Evolutionary conservation across 2,329 filamentous ascomycete genomes (phyloP).

Genomic region (Fusarium burgessii): DNA sequence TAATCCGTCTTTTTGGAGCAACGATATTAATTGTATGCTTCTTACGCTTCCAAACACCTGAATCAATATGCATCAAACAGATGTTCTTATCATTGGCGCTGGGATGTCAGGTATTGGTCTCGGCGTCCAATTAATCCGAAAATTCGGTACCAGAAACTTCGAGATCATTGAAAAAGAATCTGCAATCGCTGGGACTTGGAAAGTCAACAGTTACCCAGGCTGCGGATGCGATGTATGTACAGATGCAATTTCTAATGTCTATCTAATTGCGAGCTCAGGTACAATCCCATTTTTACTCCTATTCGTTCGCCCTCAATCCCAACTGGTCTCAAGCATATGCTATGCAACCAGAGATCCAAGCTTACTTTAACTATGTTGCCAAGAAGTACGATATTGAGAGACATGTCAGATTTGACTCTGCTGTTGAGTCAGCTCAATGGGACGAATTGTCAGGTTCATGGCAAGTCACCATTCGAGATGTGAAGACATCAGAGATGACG

Average conservation of each 20-base stretch:
- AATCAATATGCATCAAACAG: constrained; percentile 7
- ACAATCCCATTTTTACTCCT: constrained; percentile 46
- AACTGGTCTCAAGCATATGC: constrained; percentile 45
- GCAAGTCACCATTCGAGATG: constrained; percentile 31
- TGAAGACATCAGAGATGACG: not conserved
- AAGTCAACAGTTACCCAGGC: constrained; percentile 45
- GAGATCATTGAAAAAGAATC: constrained; percentile 42
- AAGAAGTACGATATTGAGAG: constrained; percentile 35
- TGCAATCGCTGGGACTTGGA: constrained; percentile 45
- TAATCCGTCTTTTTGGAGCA: too few relatives aligned
- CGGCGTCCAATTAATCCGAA: constrained; percentile 38
- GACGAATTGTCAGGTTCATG: constrained; percentile 36
- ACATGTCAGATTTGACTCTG: constrained; percentile 33
- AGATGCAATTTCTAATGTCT: fast-evolving
- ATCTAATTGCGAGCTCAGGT: constrained; percentile 14
- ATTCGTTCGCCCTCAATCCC: constrained; percentile 46
- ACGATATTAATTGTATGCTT: too few relatives aligned
- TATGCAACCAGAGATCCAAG: constrained; percentile 45
- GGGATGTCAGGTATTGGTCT: constrained; percentile 48
- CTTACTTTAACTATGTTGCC: constrained; percentile 40
- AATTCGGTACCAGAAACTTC: constrained; percentile 38
- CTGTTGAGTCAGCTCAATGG: constrained; percentile 43
- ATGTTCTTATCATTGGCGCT: constrained; percentile 46
- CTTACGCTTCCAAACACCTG: too few relatives aligned
- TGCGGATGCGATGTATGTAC: constrained; percentile 44